Conservation (phyloP, 202 grass and related monocot genomes). For the Dendrocalamus latiflorus region DNA sequence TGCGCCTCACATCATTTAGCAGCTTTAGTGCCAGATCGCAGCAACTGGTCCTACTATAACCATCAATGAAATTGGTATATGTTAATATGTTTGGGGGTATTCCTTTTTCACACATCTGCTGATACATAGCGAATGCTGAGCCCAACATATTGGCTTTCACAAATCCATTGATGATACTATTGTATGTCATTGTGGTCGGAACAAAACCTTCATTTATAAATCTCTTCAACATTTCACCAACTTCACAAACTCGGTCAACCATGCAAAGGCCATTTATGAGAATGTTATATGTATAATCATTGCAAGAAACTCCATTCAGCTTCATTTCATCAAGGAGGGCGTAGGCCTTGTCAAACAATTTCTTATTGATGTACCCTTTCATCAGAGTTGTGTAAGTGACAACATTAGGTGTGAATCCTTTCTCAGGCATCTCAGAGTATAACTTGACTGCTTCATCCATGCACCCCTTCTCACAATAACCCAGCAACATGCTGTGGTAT, state of each 20-base stretch:
- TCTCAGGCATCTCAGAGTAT: slow-evolving; percentile 53
- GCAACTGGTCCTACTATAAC: slow-evolving; percentile 61
- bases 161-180: slow-evolving; percentile 80
- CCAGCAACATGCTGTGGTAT: slow-evolving; percentile 59
- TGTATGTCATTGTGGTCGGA: slow-evolving; percentile 62
- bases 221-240: slow-evolving; percentile 58
- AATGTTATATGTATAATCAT: slow-evolving; percentile 69
- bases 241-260: slow-evolving; percentile 41
- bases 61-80: slow-evolving; percentile 83
- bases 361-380: slow-evolving; percentile 52
- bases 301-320: slow-evolving; percentile 47
- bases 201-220: slow-evolving; percentile 76
- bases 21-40: slow-evolving; percentile 72
- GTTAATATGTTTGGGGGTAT: slow-evolving; percentile 57
- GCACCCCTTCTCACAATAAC: slow-evolving; percentile 52
- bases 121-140: slow-evolving; percentile 44
- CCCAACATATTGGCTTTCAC: slow-evolving; percentile 56
- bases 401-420: slow-evolving; percentile 50
- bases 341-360: slow-evolving; percentile 49
- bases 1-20: slow-evolving; percentile 55
- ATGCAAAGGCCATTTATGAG: slow-evolving; percentile 66
- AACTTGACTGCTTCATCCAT: slow-evolving; percentile 65
- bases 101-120: slow-evolving; percentile 60
- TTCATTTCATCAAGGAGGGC: slow-evolving; percentile 57
- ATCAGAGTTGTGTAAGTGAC: slow-evolving; percentile 67